Evolutionary conservation across 176 grass and related monocot species (phyloP).

Genomic region (Carex pumila): DNA sequence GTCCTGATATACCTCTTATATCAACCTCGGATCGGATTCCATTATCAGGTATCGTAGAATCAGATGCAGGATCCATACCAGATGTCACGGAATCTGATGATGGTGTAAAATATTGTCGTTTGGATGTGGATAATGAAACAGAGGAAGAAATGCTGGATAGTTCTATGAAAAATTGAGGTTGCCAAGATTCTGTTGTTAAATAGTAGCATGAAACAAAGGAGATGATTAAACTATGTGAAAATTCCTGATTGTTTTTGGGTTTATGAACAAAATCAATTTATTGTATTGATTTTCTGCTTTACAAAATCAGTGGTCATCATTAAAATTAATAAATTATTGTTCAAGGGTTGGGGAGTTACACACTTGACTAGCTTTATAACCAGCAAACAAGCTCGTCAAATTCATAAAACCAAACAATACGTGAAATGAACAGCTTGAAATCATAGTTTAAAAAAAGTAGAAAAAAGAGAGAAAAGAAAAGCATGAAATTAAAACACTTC

Average conservation of each 20-base stretch:
- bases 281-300: neutral
- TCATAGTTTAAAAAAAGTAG: too few relatives aligned
- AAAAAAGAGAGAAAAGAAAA: too few relatives aligned
- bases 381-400: too few relatives aligned
- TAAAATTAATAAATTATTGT: too few relatives aligned
- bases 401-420: too few relatives aligned
- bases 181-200: neutral
- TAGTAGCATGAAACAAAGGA: neutral
- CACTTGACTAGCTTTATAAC: too few relatives aligned
- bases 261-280: conserved; percentile 5
- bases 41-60: conserved; percentile 13
- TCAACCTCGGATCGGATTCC: conserved; percentile 4
- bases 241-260: neutral
- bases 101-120: conserved; percentile 63
- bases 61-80: neutral
- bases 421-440: too few relatives aligned
- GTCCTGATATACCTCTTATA: conserved; percentile 35
- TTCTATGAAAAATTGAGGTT: conserved; percentile 23
- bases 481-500: too few relatives aligned
- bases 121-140: conserved; percentile 38
- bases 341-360: too few relatives aligned
- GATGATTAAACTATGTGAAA: neutral
- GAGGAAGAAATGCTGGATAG: conserved; percentile 36
- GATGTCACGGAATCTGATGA: conserved; percentile 41
- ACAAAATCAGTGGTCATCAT: too few relatives aligned